Conservation (phyloP, 2,329 filamentous ascomycete genomes). For the Colletotrichum liaoningense region DNA sequence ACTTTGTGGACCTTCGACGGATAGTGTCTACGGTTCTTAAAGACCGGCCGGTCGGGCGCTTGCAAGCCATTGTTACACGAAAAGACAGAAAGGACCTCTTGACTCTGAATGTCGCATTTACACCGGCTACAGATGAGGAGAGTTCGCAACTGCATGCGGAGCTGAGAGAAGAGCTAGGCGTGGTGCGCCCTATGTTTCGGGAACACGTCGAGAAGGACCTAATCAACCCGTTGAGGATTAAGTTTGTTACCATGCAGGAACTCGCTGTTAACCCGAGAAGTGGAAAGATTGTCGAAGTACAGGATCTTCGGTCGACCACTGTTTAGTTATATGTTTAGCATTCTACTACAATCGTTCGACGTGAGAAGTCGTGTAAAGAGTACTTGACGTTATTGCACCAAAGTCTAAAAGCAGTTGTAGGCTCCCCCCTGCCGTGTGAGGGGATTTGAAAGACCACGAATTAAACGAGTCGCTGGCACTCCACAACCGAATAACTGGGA, state of each 20-base stretch:
- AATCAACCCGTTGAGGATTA: conserved; percentile 15
- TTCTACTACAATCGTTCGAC: not conserved
- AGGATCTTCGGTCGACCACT: conserved; percentile 25
- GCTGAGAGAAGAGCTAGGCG: conserved; percentile 5
- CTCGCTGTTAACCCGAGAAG: conserved; percentile 26
- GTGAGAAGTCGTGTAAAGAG: not conserved
- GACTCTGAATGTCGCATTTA: conserved; percentile 13
- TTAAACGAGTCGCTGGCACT: not conserved
- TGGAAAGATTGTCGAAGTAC: conserved; percentile 22
- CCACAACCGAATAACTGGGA: not conserved
- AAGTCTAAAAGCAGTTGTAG: not conserved
- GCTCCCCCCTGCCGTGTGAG: not conserved
- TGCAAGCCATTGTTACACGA: conserved; percentile 24
- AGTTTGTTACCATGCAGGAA: conserved; percentile 23
- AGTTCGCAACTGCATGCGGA: conserved; percentile 5
- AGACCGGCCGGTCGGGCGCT: conserved; percentile 5
- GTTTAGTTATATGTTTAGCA: not conserved
- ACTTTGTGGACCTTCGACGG: conserved; percentile 26
- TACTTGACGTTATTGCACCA: not conserved
- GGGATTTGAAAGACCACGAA: no score
- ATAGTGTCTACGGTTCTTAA: conserved; percentile 16
- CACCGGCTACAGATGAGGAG: conserved; percentile 11
- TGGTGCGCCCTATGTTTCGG: conserved; percentile 27
- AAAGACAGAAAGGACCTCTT: conserved; percentile 23
- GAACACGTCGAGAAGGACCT: conserved; percentile 29